Percentiles rank a stretch among this genome's conserved stretches.
Evolutionary conservation across 768 basidiomycete species (phyloP).

Genomic region (Suillus subalutaceus): DNA sequence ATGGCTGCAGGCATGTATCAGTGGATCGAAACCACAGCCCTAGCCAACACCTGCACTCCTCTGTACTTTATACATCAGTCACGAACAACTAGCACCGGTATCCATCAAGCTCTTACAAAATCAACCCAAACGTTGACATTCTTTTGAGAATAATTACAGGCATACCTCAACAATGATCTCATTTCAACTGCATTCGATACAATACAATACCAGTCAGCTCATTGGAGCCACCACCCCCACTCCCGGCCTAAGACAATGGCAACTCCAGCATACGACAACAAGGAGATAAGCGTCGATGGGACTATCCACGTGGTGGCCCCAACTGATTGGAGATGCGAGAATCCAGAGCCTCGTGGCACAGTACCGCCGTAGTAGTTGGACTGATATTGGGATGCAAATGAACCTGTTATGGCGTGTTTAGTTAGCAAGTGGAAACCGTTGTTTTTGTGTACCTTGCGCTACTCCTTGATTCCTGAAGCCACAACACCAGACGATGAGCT

Average conservation of each 20-base stretch:
- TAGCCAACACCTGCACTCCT: neutral
- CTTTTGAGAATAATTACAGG: neutral
- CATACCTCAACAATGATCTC: neutral
- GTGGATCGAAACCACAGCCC: too few relatives aligned
- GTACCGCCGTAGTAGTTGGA: conserved; percentile 6
- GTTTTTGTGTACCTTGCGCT: neutral
- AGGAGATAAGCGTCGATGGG: neutral
- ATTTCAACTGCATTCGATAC: neutral
- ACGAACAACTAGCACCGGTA: neutral
- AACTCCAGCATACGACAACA: neutral
- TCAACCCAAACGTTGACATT: neutral
- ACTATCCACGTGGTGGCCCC: conserved; percentile 5
- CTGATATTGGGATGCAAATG: conserved; percentile 14
- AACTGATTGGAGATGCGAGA: conserved; percentile 10
- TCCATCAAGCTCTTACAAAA: neutral
- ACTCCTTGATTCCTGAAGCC: conserved; percentile 9
- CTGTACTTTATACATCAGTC: neutral
- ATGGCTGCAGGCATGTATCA: too few relatives aligned
- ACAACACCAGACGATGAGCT: neutral
- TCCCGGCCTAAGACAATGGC: neutral
- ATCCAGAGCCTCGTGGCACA: conserved; percentile 8
- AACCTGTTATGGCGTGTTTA: neutral
- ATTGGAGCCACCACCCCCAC: neutral
- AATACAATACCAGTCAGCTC: neutral
- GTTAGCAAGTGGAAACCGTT: neutral